Base-by-base conservation (phyloP, 805 yeast species). In the Candida coquimbonensis region DNA sequence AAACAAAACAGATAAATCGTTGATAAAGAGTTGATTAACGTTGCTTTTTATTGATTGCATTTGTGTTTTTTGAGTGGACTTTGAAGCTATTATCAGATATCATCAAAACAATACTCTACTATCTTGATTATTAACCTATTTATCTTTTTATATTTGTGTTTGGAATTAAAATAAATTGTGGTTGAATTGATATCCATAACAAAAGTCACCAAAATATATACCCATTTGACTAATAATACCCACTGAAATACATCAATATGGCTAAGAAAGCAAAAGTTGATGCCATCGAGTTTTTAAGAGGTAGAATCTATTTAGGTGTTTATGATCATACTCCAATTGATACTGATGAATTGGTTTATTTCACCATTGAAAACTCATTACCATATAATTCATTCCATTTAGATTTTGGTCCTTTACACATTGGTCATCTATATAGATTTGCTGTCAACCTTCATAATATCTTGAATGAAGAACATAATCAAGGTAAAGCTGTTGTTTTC, bases 331-430 rank as follows among this genome's bases (percentile, higher is more conserved):
- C 78, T 14, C 99, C 98, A 1, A 72, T 69, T 44, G 91, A 88
- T 62, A 83, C 91, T 1, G 77, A 74, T 25, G 83, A 82, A 33
- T 67, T 81, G 38, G 95, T 87, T 2, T 85, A 83, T 64, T 90
- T 93, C 68, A 88, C 98, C 0, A 87, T 93, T 4, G 98, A 93
- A 57, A 95, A 90, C 53, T 80, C 91, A 1, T 74, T 93, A 40
- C 95, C 93, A 5, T 93, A 93, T 64, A 93, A 93, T 60, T 75
- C 95, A n/a, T 93, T 93, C 69, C 96, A 91, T 63, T 74, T 90
- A 52, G 99, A 93, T 64, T 93, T 93, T 66, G 99, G 99, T 40
- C 99, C 99, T 0, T 70, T 93, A 54, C 95, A 91, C 62, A 80
- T 91, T 43, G 97, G 97, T 1, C 95, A 85, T 62, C 68, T 93